Percentiles rank a stretch among this genome's conserved stretches.
Evolutionary conservation across 148 eudicot genomes (phyloP).

Genomic region (Rheum nobile): DNA sequence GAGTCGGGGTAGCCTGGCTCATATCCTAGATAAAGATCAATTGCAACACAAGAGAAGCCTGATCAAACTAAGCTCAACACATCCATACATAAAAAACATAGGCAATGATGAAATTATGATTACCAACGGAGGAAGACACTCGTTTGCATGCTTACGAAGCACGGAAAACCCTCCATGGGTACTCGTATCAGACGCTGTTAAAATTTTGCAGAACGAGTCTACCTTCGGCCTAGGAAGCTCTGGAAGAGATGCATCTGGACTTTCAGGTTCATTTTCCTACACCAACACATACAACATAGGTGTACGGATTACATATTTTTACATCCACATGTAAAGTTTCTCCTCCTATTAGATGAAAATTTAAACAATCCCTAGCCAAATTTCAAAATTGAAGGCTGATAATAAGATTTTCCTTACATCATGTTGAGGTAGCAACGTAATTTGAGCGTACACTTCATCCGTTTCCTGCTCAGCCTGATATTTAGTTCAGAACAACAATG

Average conservation of each 20-base stretch:
- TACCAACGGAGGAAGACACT: slow-evolving; percentile 88
- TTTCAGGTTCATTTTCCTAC: slow-evolving; percentile 56
- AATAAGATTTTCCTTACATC: slow-evolving; percentile 38
- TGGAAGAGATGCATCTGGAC: slow-evolving; percentile 35
- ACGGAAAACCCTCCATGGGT: slow-evolving; percentile 98
- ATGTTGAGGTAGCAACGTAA: slow-evolving; percentile 52
- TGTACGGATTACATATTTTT: too few relatives aligned
- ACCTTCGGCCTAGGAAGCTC: slow-evolving; percentile 46
- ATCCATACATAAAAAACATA: neutral
- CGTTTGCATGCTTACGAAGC: slow-evolving; percentile 84
- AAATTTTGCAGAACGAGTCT: slow-evolving; percentile 57
- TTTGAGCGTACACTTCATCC: slow-evolving; percentile 92
- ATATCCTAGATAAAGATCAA: slow-evolving; percentile 42
- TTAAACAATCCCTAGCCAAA: neutral
- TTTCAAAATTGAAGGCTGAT: neutral
- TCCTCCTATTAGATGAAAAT: neutral
- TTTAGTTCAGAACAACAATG: slow-evolving; percentile 4
- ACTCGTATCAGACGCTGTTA: slow-evolving; percentile 92
- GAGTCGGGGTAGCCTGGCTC: slow-evolving; percentile 66
- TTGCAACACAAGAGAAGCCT: neutral
- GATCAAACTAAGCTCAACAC: neutral
- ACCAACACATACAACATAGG: neutral
- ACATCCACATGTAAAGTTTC: neutral
- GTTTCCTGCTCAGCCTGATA: slow-evolving; percentile 77
- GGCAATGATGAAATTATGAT: neutral